These are phyloP conservation scores for Saturnispora kantuleensis DNA, from an alignment of 805 yeast genomes.

Conservation along the genomic window DNA sequence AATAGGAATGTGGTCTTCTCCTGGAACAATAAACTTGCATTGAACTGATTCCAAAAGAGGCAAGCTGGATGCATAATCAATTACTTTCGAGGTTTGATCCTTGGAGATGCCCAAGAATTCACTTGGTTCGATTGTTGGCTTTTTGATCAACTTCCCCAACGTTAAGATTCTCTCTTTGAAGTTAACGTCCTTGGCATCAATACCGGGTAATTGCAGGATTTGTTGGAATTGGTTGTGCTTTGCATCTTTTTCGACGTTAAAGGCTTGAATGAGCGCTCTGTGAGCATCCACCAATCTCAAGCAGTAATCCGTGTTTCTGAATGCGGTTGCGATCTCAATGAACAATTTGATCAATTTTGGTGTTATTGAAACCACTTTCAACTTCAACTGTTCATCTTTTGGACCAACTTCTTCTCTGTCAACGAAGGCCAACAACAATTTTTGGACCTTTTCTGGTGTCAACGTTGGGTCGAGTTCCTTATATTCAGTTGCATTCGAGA, in stretches of 20 bases:
- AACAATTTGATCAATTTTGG: slow-evolving; percentile 62
- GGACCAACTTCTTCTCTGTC: slow-evolving; percentile 34
- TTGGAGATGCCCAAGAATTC: slow-evolving; percentile 43
- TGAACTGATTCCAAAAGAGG: slow-evolving; percentile 61
- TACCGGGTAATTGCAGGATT: slow-evolving; percentile 73
- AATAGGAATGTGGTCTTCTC: slow-evolving; percentile 66
- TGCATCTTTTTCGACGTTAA: slow-evolving; percentile 32
- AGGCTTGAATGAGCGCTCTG: slow-evolving; percentile 69
- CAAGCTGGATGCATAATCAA: slow-evolving; percentile 50
- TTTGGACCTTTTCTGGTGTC: slow-evolving; percentile 38
- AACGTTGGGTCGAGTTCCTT: slow-evolving; percentile 31
- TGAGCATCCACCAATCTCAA: slow-evolving; percentile 53
- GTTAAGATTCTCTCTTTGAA: slow-evolving; percentile 45
- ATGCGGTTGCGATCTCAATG: slow-evolving; percentile 71
- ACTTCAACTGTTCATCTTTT: slow-evolving; percentile 32
- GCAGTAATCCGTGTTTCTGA: slow-evolving; percentile 63
- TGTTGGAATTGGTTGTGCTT: slow-evolving; percentile 43
- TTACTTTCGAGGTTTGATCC: slow-evolving; percentile 30
- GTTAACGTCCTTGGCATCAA: slow-evolving; percentile 40
- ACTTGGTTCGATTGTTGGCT: slow-evolving; percentile 44
- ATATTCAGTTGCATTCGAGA: slow-evolving; percentile 63
- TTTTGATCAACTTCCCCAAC: slow-evolving; percentile 59
- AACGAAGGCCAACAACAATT: slow-evolving; percentile 48
- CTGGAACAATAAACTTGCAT: slow-evolving; percentile 77
- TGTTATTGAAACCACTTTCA: slow-evolving; percentile 50